Evolutionary conservation across 306 rosid species (phyloP).

Genomic region (Biancaea sappan): DNA sequence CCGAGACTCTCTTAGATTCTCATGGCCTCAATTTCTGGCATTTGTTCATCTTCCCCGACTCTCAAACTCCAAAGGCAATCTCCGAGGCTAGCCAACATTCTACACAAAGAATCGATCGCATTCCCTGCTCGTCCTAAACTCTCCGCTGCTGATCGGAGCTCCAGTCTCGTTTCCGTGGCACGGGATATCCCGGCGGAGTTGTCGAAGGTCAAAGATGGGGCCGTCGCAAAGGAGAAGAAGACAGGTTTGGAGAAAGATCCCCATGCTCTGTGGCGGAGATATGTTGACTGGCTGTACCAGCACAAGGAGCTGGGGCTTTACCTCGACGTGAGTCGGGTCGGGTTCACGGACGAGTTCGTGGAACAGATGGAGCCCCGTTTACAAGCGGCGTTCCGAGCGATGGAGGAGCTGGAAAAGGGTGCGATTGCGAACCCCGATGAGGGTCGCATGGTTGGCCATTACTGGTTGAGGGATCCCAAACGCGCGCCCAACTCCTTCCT

Average conservation of each 20-base stretch:
- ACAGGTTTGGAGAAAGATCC: conserved; percentile 71
- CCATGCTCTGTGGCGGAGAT: conserved; percentile 70
- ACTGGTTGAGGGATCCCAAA: conserved; percentile 79
- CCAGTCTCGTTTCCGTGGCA: conserved; percentile 54
- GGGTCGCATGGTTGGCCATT: conserved; percentile 96
- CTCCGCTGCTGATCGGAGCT: conserved; percentile 24
- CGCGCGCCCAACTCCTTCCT: conserved; percentile 75
- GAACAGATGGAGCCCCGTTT: conserved; percentile 80
- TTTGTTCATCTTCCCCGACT: conserved; percentile 66
- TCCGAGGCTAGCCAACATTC: conserved; percentile 12
- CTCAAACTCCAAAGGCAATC: conserved; percentile 49
- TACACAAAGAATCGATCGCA: conserved; percentile 38
- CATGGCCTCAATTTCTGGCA: conserved; percentile 87
- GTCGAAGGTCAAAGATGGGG: conserved; percentile 30
- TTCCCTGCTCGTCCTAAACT: conserved; percentile 43
- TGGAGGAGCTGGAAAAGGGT: conserved; percentile 87
- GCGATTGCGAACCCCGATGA: conserved; percentile 98
- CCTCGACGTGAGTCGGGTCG: conserved; percentile 92
- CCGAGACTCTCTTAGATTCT: background rate
- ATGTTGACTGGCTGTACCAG: conserved; percentile 90
- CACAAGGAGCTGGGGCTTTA: conserved; percentile 82
- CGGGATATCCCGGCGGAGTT: conserved; percentile 61
- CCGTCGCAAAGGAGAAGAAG: conserved; percentile 10
- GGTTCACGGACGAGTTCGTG: conserved; percentile 82
- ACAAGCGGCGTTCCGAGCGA: conserved; percentile 63